Evolutionary conservation across 2,329 filamentous ascomycete genomes (phyloP).

Genomic region (Aspergillus proliferans): DNA sequence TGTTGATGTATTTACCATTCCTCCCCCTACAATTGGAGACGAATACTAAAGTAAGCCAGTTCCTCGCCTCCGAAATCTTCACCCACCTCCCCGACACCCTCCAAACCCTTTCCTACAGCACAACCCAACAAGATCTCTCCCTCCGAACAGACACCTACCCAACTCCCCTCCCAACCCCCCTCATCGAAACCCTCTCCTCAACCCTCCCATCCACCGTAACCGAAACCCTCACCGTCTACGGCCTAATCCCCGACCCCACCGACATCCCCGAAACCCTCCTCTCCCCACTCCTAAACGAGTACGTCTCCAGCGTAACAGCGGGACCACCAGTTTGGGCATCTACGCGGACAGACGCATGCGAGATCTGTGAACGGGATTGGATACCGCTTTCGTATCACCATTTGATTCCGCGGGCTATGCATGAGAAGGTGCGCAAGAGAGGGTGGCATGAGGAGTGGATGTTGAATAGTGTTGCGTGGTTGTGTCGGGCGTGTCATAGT

Average conservation of each 20-base stretch:
- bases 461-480: slow-evolving; percentile 75
- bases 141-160: slow-evolving; percentile 52
- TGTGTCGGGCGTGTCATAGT: slow-evolving; percentile 76
- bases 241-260: slow-evolving; percentile 48
- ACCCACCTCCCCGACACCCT: slow-evolving; percentile 56
- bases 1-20: slow-evolving; percentile 50
- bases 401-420: slow-evolving; percentile 71
- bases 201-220: slow-evolving; percentile 54
- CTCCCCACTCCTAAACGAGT: slow-evolving; percentile 56
- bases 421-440: slow-evolving; percentile 68
- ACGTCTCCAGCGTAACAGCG: slow-evolving; percentile 52
- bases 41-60: slow-evolving; percentile 37
- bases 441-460: slow-evolving; percentile 73
- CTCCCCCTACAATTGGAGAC: neutral
- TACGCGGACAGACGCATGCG: slow-evolving; percentile 58
- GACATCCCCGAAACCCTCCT: slow-evolving; percentile 50
- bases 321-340: slow-evolving; percentile 59
- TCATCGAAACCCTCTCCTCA: slow-evolving; percentile 48
- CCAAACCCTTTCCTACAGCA: slow-evolving; percentile 55
- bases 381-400: slow-evolving; percentile 78
- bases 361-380: slow-evolving; percentile 70
- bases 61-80: slow-evolving; percentile 66
- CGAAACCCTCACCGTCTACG: slow-evolving; percentile 64
- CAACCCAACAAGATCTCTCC: slow-evolving; percentile 43
- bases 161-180: slow-evolving; percentile 49